A percentile compares a stretch with the other conserved stretches of the same genome.
These are phyloP conservation scores for Alternaria sp. DNA, from an alignment of 2,329 filamentous ascomycete species.

Conservation along the genomic window DNA sequence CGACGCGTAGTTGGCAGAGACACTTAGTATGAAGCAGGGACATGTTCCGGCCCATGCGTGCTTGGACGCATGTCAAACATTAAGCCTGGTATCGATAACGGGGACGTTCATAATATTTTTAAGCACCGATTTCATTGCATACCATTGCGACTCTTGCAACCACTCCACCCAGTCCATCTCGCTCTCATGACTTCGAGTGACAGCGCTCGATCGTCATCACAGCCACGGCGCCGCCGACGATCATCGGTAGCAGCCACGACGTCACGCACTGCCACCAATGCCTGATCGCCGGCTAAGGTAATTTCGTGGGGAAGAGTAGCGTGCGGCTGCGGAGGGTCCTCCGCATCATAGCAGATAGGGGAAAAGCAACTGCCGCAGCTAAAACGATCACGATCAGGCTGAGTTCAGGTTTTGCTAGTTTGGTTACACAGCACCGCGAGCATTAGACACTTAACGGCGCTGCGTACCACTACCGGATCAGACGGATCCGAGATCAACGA, in stretches of 20 bases:
- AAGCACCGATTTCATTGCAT: background rate
- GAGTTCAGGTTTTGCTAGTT: background rate
- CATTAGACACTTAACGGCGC: slow-evolving; percentile 2
- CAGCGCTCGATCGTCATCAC: background rate
- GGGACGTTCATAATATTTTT: background rate
- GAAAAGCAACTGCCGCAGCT: background rate
- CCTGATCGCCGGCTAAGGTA: background rate
- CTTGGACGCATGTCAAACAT: background rate
- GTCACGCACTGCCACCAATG: background rate
- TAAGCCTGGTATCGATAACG: background rate
- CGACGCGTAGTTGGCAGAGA: background rate
- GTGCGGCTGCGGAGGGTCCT: background rate
- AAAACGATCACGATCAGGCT: background rate
- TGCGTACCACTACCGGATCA: background rate
- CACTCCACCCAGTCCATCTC: background rate
- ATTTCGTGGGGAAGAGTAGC: background rate
- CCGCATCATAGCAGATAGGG: background rate
- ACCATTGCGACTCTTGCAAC: background rate
- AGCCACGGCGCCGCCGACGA: background rate
- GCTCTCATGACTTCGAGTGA: background rate
- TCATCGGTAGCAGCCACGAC: background rate
- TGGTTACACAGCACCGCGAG: background rate
- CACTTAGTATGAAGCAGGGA: background rate
- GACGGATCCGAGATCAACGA: background rate
- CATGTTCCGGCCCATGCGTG: background rate